Evolutionary conservation across 2,329 filamentous ascomycete genomes (phyloP).

Genomic region (Parasarocladium wereldwijsianum): DNA sequence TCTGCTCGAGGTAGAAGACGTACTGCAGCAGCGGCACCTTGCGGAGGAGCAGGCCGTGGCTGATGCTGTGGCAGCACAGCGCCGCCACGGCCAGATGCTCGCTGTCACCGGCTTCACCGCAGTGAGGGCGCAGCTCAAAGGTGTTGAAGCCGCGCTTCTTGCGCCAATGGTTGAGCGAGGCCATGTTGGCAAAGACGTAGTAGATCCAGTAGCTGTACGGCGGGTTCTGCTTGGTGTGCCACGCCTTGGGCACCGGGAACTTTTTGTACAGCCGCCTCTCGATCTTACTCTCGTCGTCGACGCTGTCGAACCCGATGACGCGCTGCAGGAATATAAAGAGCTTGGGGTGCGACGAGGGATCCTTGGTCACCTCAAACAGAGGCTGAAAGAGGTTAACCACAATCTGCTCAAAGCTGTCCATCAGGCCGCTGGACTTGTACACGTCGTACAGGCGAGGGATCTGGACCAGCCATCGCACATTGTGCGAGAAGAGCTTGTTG

Average conservation of each 20-base stretch:
- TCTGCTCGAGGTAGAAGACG: conserved; percentile 94
- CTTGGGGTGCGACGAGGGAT: conserved; percentile 78
- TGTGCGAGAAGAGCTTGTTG: conserved; percentile 95
- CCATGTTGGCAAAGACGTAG: conserved; percentile 87
- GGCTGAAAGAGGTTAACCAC: conserved; percentile 86
- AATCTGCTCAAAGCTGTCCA: conserved; percentile 82
- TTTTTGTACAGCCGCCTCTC: conserved; percentile 92
- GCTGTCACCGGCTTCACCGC: conserved; percentile 90
- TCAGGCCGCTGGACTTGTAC: conserved; percentile 77
- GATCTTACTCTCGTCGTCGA: conserved; percentile 95
- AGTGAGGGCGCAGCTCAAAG: conserved; percentile 83
- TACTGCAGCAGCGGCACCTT: conserved; percentile 95
- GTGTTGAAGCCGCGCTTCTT: conserved; percentile 91
- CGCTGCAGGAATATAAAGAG: conserved; percentile 88
- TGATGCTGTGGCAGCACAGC: conserved; percentile 91
- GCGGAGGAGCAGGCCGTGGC: conserved; percentile 78
- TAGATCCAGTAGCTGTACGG: conserved; percentile 99
- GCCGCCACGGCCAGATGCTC: conserved; percentile 89
- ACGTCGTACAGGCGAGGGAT: conserved; percentile 90
- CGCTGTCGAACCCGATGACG: conserved; percentile 93
- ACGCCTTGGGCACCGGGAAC: conserved; percentile 78
- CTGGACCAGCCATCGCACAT: conserved; percentile 94
- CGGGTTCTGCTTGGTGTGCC: conserved; percentile 88
- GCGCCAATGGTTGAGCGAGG: conserved; percentile 82
- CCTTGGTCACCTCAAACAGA: conserved; percentile 82